Percentiles rank a stretch among this genome's conserved stretches.
phyloP scores from a whole-genome alignment of 345 rosid species.

The Eucalyptus lansdowneana region DNA sequence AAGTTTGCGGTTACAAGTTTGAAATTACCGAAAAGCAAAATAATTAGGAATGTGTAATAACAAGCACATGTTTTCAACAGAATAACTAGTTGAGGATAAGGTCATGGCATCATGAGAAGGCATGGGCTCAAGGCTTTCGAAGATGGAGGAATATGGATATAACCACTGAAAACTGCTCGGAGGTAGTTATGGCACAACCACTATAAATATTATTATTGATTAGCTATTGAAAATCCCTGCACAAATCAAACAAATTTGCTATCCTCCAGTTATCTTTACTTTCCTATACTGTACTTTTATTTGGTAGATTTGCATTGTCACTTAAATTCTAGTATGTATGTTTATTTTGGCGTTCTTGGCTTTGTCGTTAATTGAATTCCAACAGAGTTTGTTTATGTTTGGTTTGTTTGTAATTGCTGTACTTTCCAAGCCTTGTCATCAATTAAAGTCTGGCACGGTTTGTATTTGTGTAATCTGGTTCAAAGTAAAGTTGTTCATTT shows the following conservation, averaged over 20 bases:
- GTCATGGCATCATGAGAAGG: neutral
- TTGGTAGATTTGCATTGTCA: neutral
- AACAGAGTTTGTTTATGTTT: neutral
- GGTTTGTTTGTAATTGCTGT: neutral
- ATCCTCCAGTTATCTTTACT: neutral
- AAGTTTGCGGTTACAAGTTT: neutral
- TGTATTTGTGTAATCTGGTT: neutral
- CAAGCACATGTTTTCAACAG: neutral
- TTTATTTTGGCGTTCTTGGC: neutral
- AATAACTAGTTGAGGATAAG: neutral
- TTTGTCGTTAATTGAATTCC: neutral
- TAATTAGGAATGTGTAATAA: neutral
- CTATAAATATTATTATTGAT: too few relatives aligned
- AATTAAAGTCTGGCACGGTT: too few relatives aligned
- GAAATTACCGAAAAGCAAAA: neutral
- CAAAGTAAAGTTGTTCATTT: neutral
- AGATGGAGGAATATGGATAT: neutral
- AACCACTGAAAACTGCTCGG: neutral
- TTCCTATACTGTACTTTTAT: neutral
- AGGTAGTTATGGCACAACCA: neutral
- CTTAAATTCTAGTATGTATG: too few relatives aligned
- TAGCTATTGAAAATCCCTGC: too few relatives aligned
- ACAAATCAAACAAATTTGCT: too few relatives aligned
- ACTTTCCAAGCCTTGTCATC: accelerated
- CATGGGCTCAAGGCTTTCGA: neutral